phyloP scores from a whole-genome alignment of 805 yeast genomes.

The Ogataea henricii region DNA sequence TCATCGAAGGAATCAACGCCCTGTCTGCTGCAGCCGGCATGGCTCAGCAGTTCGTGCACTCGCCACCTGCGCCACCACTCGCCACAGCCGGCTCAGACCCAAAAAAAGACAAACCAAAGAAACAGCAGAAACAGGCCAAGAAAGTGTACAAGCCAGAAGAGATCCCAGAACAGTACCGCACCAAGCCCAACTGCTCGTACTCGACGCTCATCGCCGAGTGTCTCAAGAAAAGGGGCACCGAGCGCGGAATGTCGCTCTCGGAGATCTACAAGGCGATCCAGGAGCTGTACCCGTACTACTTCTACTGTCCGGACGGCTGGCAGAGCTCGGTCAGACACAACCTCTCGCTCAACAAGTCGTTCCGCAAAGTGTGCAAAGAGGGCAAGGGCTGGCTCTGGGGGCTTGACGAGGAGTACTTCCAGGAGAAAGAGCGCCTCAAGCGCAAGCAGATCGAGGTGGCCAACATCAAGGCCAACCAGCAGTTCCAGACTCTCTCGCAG shows the following conservation, averaged over 20 bases:
- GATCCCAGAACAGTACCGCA: slow-evolving; percentile 83
- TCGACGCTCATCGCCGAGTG: slow-evolving; percentile 82
- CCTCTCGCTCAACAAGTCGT: slow-evolving; percentile 81
- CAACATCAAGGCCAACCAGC: slow-evolving; percentile 27
- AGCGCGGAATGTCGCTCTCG: slow-evolving; percentile 74
- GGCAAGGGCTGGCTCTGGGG: slow-evolving; percentile 98
- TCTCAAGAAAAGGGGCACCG: slow-evolving; percentile 63
- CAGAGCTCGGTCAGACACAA: slow-evolving; percentile 93
- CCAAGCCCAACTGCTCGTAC: slow-evolving; percentile 81
- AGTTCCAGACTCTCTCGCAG: slow-evolving; percentile 18
- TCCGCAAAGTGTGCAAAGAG: slow-evolving; percentile 76
- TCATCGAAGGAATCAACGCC: slow-evolving; percentile 17
- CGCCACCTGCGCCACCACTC: slow-evolving; percentile 1
- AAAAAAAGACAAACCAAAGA: slow-evolving; percentile 38
- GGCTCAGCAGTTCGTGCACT: slow-evolving; percentile 12
- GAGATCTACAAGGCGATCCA: slow-evolving; percentile 87
- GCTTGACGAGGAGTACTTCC: slow-evolving; percentile 79
- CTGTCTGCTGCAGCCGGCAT: slow-evolving; percentile 18
- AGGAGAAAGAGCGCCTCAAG: slow-evolving; percentile 73
- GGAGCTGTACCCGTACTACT: slow-evolving; percentile 86
- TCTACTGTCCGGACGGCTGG: slow-evolving; percentile 97
- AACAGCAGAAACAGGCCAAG: slow-evolving; percentile 55
- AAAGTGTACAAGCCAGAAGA: slow-evolving; percentile 76
- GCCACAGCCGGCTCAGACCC: slow-evolving; percentile 2
- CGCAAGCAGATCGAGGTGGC: slow-evolving; percentile 67